Base-by-base conservation (phyloP, 768 basidiomycete genomes). In the Suillus spraguei region DNA sequence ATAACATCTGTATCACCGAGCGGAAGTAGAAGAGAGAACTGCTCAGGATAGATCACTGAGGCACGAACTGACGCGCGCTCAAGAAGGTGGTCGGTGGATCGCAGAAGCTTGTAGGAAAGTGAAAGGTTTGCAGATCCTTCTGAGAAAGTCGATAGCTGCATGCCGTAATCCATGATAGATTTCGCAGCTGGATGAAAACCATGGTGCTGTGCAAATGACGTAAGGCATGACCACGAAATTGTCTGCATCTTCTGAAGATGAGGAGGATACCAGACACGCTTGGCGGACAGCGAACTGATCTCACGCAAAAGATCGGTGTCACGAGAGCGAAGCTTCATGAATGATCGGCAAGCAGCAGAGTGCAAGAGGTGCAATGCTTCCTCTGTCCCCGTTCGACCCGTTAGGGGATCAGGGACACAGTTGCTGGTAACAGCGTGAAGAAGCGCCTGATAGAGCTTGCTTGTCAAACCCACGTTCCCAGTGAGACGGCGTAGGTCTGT, bases 341-440 rank as follows among this genome's bases (percentile, higher is more conserved):
- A 82, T 0, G 83, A 82, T 36, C 65, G 70, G 47, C 70, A 78
- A 10, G 71, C 63, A 5, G 80, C 77, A 0, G 80, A 81, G 10
- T 64, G 64, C 22, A 85, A 69, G 49, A 78, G 68, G 56, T 72
- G 66, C n/a, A 84, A 66, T 0, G 82, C 82, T 54, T 83, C 76
- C 44, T 81, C 77, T 1, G 78, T 77, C 3, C 83, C 83, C 0
- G 79, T 80, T 10, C 78, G 77, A 17, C 67, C 66, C 1, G 79
- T 81, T n/a, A 85, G 70, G 2, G 81, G 80, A 68, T 85, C 83
- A 10, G 74, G 71, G 20, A 79, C 68, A 54, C 76, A 76, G 14
- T 39, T 58, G 22, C 79, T 78, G 2, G 78, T 83, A 5, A 82
- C 63, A 22, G 81, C 80, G 49, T 85, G 84, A 17, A 85, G 72